phyloP scores from a whole-genome alignment of 345 rosid species.

The Erodium maritimum region DNA sequence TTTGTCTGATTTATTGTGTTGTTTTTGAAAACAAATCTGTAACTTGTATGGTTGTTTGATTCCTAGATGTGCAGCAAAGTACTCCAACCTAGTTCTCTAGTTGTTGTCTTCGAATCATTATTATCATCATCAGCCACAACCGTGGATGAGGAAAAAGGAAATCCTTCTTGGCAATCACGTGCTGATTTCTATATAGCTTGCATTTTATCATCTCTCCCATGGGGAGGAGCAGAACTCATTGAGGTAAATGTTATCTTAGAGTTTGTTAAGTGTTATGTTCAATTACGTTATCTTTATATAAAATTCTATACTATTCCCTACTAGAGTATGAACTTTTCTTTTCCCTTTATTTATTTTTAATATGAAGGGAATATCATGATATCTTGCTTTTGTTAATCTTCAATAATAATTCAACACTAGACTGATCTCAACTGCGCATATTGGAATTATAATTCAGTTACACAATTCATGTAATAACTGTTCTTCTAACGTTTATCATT shows the following conservation, averaged over 20 bases:
- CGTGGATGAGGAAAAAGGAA: conserved; percentile 96
- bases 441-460: no score
- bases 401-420: no score
- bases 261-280: conserved; percentile 3
- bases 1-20: neutral
- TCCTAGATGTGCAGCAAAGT: conserved; percentile 91
- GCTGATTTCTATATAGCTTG: conserved; percentile 90
- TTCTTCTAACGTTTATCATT: no score
- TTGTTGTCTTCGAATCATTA: conserved; percentile 72
- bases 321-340: conserved; percentile 4
- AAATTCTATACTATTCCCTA: no score
- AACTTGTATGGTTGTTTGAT: conserved; percentile 1
- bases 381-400: neutral
- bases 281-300: conserved; percentile 5
- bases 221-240: conserved; percentile 94
- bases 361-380: neutral
- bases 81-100: conserved; percentile 78
- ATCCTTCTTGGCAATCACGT: conserved; percentile 90
- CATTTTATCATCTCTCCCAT: conserved; percentile 88
- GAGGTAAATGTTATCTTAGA: conserved; percentile 46
- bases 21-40: neutral
- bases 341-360: neutral
- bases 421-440: no score
- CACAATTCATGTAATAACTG: no score
- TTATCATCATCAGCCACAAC: conserved; percentile 93